phyloP scores from a whole-genome alignment of 139 green algal genomes.

The Dunaliella primolecta region DNA sequence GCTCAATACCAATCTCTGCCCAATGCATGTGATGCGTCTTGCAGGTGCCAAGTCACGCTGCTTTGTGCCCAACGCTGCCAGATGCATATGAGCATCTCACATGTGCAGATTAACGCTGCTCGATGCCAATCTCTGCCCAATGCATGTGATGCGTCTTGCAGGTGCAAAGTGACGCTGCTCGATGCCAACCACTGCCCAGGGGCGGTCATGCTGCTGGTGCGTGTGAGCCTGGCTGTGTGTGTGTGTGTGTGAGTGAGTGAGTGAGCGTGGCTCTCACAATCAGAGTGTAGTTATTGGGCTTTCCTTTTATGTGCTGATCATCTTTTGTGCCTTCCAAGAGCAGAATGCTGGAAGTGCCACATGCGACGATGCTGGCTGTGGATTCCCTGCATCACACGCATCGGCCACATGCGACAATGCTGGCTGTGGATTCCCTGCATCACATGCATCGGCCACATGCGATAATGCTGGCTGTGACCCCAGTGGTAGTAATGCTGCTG shows the following conservation, averaged over 20 bases:
- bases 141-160: not conserved
- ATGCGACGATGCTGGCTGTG: no score
- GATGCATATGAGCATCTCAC: not conserved
- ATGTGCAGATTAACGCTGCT: conserved; percentile 49
- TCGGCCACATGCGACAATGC: no score
- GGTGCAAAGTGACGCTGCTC: not conserved
- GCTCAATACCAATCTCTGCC: conserved; percentile 80
- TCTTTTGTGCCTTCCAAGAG: no score
- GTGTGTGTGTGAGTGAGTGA: not conserved
- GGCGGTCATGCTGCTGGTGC: not conserved
- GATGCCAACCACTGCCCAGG: not conserved
- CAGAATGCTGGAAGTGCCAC: no score
- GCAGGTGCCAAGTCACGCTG: not conserved
- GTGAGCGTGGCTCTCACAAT: no score
- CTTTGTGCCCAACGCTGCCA: not conserved
- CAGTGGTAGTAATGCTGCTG: no score
- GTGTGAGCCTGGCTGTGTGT: not conserved
- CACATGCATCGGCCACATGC: no score
- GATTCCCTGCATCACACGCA: no score
- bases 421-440: no score
- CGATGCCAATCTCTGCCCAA: conserved; percentile 76
- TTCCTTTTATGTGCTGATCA: no score
- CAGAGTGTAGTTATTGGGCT: no score
- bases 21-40: not conserved
- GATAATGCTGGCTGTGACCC: no score